A percentile compares a stretch with the other conserved stretches of the same genome.
Conservation (phyloP, 164 flowering plant genomes). For the Aristolochia contorta region DNA sequence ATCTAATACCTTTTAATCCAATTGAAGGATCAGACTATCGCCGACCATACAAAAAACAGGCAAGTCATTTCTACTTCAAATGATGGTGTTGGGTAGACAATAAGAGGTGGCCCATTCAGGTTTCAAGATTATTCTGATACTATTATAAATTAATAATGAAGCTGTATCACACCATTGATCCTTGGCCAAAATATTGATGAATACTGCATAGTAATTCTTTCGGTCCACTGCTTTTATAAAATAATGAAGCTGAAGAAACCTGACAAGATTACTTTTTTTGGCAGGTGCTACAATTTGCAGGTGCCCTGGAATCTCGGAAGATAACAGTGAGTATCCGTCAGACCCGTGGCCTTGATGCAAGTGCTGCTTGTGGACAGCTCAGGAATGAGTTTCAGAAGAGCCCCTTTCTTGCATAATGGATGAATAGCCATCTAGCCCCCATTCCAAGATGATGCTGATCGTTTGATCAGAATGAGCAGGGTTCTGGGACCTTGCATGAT, state of each 20-base stretch:
- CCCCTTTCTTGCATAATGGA: constrained; percentile 27
- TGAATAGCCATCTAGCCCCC: neutral
- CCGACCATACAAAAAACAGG: constrained; percentile 77
- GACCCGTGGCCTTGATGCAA: constrained; percentile 92
- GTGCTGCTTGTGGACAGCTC: constrained; percentile 98
- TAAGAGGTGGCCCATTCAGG: no score
- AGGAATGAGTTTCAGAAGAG: constrained; percentile 80
- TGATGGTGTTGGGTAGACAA: neutral
- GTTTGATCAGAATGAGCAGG: neutral
- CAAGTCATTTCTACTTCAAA: constrained; percentile 15
- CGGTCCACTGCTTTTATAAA: neutral
- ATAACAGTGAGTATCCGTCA: constrained; percentile 74
- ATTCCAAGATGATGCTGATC: neutral
- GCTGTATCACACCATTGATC: no score
- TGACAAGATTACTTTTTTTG: neutral
- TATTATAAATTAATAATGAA: no score
- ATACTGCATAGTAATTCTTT: neutral
- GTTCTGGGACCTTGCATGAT: no score
- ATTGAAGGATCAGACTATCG: constrained; percentile 77
- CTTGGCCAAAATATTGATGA: neutral
- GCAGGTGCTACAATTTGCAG: constrained; percentile 71
- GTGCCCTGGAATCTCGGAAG: constrained; percentile 71
- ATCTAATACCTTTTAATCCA: constrained; percentile 91
- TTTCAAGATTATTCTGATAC: neutral
- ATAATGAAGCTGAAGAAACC: neutral